A percentile compares a stretch with the other conserved stretches of the same genome.
Conservation (phyloP, 2,329 filamentous ascomycete genomes). For the Colletotrichum sp. region DNA sequence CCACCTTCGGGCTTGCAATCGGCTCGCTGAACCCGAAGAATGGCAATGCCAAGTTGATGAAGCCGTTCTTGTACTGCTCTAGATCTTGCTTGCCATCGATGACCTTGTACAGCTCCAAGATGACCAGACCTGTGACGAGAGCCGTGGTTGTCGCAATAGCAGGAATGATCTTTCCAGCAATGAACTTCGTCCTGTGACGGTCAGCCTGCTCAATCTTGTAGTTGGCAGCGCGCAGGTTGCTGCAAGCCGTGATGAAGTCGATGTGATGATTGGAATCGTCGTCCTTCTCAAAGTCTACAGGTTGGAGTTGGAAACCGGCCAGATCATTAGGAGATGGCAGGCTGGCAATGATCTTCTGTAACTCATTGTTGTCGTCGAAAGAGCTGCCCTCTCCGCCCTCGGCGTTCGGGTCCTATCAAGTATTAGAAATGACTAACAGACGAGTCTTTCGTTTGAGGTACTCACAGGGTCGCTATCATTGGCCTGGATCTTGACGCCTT, state of each 20-base stretch:
- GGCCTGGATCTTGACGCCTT: conserved; percentile 94
- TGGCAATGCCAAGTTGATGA: conserved; percentile 92
- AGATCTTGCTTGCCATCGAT: conserved; percentile 95
- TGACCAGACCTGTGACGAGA: conserved; percentile 89
- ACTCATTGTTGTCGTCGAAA: conserved; percentile 77
- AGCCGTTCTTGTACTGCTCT: conserved; percentile 99
- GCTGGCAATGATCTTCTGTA: conserved; percentile 73
- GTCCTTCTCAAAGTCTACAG: conserved; percentile 98
- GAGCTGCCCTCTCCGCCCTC: conserved; percentile 46
- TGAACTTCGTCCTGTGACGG: conserved; percentile 98
- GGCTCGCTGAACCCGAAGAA: conserved; percentile 99
- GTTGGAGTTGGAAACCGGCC: conserved; percentile 85
- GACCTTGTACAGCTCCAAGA: conserved; percentile 95
- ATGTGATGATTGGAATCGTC: conserved; percentile 98
- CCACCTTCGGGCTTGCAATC: conserved; percentile 90
- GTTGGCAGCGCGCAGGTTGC: conserved; percentile 95
- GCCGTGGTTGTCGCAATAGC: conserved; percentile 98
- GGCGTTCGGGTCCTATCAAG: conserved; percentile 77
- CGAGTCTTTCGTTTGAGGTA: conserved; percentile 13
- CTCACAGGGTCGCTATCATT: conserved; percentile 88
- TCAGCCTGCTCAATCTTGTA: conserved; percentile 96
- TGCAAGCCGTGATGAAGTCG: conserved; percentile 97
- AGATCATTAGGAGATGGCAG: conserved; percentile 82
- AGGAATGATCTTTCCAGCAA: conserved; percentile 98
- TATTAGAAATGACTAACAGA: conserved; percentile 26